phyloP scores from a whole-genome alignment of 169 alveolate species.

The Plasmodium inui region DNA sequence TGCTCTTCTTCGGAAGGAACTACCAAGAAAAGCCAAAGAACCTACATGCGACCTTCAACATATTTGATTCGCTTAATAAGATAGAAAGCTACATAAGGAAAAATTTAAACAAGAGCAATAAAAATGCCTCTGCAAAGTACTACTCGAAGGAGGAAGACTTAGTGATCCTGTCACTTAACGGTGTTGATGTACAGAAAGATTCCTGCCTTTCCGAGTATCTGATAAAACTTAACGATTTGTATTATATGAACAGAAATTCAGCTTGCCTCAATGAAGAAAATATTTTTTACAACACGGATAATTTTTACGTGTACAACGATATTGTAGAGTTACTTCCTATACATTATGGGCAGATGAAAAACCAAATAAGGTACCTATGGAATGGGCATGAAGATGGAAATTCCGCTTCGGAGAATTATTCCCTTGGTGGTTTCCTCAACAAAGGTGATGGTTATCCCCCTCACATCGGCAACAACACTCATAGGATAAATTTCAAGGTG shows the following conservation, averaged over 20 bases:
- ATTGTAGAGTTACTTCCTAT: slow-evolving; percentile 32
- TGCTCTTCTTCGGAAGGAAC: slow-evolving; percentile 1
- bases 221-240: slow-evolving; percentile 41
- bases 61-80: slow-evolving; percentile 63
- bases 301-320: slow-evolving; percentile 72
- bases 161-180: slow-evolving; percentile 53
- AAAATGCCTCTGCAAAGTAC: slow-evolving; percentile 16
- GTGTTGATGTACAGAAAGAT: slow-evolving; percentile 68
- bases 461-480: not conserved
- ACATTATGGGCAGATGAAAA: slow-evolving; percentile 6
- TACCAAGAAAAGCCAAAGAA: slow-evolving; percentile 21
- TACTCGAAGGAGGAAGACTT: slow-evolving; percentile 46
- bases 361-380: slow-evolving; percentile 54
- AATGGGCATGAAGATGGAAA: not conserved
- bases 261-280: slow-evolving; percentile 41
- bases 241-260: slow-evolving; percentile 54
- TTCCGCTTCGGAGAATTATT: not conserved
- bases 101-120: slow-evolving; percentile 38
- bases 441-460: not conserved
- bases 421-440: not conserved
- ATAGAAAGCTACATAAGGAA: slow-evolving; percentile 29
- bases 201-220: slow-evolving; percentile 64
- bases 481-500: slow-evolving; percentile 30
- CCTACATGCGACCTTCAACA: slow-evolving; percentile 58
- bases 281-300: slow-evolving; percentile 55